Conservation (phyloP, 176 grass and related monocot species). For the Canna indica region DNA sequence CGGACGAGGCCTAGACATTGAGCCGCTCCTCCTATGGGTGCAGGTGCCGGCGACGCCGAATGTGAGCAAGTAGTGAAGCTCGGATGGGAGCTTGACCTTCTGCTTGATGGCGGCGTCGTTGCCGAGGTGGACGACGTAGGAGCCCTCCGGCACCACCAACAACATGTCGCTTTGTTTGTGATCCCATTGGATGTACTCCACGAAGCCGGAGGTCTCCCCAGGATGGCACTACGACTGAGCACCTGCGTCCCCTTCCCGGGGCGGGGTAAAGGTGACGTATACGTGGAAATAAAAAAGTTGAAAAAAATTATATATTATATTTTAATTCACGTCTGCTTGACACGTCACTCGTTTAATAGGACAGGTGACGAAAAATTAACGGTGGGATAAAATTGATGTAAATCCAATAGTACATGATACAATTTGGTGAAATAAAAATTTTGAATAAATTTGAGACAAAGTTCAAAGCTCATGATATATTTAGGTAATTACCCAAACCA, state of each 20-base stretch:
- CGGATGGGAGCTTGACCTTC: slow-evolving; percentile 20
- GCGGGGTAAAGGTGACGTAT: too few relatives aligned
- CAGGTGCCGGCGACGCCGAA: slow-evolving; percentile 84
- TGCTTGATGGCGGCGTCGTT: slow-evolving; percentile 83
- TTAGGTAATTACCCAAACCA: too few relatives aligned
- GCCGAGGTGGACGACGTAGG: slow-evolving; percentile 60
- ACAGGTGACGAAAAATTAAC: too few relatives aligned
- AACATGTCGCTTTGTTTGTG: slow-evolving; percentile 73
- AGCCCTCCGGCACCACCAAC: slow-evolving; percentile 65
- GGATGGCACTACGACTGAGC: slow-evolving; percentile 33
- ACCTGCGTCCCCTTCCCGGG: slow-evolving; percentile 66
- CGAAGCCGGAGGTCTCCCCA: slow-evolving; percentile 52
- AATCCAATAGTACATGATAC: too few relatives aligned
- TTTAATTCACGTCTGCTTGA: too few relatives aligned
- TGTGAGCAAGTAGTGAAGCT: slow-evolving; percentile 52
- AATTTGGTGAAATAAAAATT: too few relatives aligned
- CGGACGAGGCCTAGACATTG: slow-evolving; percentile 56
- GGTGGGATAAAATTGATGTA: too few relatives aligned
- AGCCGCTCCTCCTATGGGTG: slow-evolving; percentile 61
- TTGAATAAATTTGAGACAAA: too few relatives aligned
- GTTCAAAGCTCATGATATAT: too few relatives aligned
- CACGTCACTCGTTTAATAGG: too few relatives aligned
- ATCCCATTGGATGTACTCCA: slow-evolving; percentile 81
- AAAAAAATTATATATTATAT: too few relatives aligned
- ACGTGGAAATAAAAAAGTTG: too few relatives aligned